A percentile compares a stretch with the other conserved stretches of the same genome.
phyloP scores from a whole-genome alignment of 768 basidiomycete species.

The Mycena sanguinolenta region DNA sequence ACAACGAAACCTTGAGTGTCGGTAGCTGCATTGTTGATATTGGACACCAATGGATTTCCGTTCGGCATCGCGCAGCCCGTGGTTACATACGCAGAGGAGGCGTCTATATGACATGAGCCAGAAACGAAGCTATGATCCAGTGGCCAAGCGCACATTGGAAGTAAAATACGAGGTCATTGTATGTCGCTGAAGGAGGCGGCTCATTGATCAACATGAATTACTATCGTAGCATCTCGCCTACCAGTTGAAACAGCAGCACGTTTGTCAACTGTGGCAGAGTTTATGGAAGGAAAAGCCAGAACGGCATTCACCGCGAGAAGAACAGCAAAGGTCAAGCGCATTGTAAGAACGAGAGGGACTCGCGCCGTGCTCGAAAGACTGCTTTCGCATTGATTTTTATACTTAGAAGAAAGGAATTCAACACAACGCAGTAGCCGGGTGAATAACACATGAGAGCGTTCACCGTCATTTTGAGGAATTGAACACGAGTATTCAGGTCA shows the following conservation, averaged over 20 bases:
- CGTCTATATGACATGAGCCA: conserved; percentile 5
- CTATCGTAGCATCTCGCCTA: neutral
- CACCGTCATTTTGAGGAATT: too few relatives aligned
- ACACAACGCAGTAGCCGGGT: too few relatives aligned
- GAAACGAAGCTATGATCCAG: neutral
- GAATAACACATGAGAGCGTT: too few relatives aligned
- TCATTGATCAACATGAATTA: neutral
- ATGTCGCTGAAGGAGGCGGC: neutral
- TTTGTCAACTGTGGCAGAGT: conserved; percentile 6
- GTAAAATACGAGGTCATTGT: conserved; percentile 15
- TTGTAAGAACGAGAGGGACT: conserved; percentile 3
- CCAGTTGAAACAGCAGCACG: conserved; percentile 10
- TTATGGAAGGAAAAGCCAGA: neutral
- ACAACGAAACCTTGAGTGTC: conserved; percentile 10
- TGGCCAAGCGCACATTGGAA: conserved; percentile 1
- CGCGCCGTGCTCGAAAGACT: neutral
- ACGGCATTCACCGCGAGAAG: conserved; percentile 4
- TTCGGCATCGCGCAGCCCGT: conserved; percentile 2
- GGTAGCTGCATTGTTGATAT: neutral
- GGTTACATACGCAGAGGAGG: conserved; percentile 5
- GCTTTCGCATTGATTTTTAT: neutral
- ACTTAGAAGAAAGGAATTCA: neutral
- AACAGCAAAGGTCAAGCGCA: conserved; percentile 4
- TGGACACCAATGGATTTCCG: conserved; percentile 6
- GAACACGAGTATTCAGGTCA: too few relatives aligned